A percentile compares a stretch with the other conserved stretches of the same genome.
Evolutionary conservation across 164 flowering plant genomes (phyloP).

Genomic region (Umbilicus rupestris): DNA sequence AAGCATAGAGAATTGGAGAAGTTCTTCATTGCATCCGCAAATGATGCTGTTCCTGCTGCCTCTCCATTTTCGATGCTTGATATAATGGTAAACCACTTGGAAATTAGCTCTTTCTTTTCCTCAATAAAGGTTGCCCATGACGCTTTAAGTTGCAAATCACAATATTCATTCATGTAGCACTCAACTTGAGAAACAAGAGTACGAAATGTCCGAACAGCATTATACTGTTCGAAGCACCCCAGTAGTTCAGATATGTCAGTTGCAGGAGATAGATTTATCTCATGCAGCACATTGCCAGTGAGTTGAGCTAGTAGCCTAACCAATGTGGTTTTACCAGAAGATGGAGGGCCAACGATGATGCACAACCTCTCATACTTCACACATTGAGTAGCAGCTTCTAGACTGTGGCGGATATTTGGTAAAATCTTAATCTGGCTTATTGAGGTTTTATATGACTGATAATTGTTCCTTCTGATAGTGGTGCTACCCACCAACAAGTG

Average conservation of each 20-base stretch:
- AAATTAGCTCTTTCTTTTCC: slow-evolving; percentile 27
- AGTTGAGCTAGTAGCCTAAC: slow-evolving; percentile 71
- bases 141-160: slow-evolving; percentile 35
- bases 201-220: slow-evolving; percentile 52
- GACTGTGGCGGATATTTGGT: slow-evolving; percentile 56
- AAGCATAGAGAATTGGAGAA: slow-evolving; percentile 24
- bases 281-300: slow-evolving; percentile 76
- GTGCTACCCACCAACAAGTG: slow-evolving; percentile 50
- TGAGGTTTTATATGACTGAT: slow-evolving; percentile 24
- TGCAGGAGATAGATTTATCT: slow-evolving; percentile 75
- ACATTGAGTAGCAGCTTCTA: slow-evolving; percentile 76
- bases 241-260: slow-evolving; percentile 91
- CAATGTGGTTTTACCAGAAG: slow-evolving; percentile 92
- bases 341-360: slow-evolving; percentile 78
- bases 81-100: slow-evolving; percentile 49
- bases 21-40: slow-evolving; percentile 26
- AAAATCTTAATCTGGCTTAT: slow-evolving; percentile 45
- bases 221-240: slow-evolving; percentile 92
- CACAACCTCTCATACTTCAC: slow-evolving; percentile 67
- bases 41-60: slow-evolving; percentile 12
- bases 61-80: slow-evolving; percentile 23
- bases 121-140: slow-evolving; percentile 21
- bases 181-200: slow-evolving; percentile 46
- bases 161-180: slow-evolving; percentile 44
- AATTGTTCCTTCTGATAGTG: slow-evolving; percentile 33